phyloP scores from a whole-genome alignment of 805 yeast species.

The Cyberlindnera bimundalis region DNA sequence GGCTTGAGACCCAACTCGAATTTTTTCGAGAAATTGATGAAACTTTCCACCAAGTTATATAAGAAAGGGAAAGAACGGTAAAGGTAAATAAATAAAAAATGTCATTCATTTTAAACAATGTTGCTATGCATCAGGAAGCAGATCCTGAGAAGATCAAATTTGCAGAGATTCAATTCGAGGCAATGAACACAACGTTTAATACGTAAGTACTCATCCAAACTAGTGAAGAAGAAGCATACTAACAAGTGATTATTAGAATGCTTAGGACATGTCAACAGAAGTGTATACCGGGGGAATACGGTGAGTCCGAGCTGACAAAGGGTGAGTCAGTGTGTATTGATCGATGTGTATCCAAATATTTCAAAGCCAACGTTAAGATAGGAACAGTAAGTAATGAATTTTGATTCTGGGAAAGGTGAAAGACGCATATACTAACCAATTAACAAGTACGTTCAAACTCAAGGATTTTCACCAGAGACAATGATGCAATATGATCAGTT shows the following conservation, averaged over 20 bases:
- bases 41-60: no score
- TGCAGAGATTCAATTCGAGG: constrained; percentile 67
- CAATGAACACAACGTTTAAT: constrained; percentile 54
- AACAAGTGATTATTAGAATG: constrained; percentile 34
- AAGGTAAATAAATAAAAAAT: constrained; percentile 36
- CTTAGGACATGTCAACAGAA: constrained; percentile 63
- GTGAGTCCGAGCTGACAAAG: constrained; percentile 78
- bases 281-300: constrained; percentile 83
- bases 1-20: no score
- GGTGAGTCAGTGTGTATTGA: constrained; percentile 84
- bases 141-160: constrained; percentile 57
- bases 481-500: constrained; percentile 22
- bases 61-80: no score
- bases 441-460: constrained; percentile 23
- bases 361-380: constrained; percentile 61
- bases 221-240: background rate
- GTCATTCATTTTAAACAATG: constrained; percentile 56
- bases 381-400: constrained; percentile 43
- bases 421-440: constrained; percentile 2
- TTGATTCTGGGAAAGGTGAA: no score
- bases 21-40: no score
- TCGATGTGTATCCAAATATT: constrained; percentile 82
- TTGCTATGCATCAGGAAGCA: constrained; percentile 47
- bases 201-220: constrained; percentile 27
- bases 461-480: constrained; percentile 23